phyloP scores from a whole-genome alignment of 2,329 filamentous ascomycete species.

The Fusarium nematophilum region DNA sequence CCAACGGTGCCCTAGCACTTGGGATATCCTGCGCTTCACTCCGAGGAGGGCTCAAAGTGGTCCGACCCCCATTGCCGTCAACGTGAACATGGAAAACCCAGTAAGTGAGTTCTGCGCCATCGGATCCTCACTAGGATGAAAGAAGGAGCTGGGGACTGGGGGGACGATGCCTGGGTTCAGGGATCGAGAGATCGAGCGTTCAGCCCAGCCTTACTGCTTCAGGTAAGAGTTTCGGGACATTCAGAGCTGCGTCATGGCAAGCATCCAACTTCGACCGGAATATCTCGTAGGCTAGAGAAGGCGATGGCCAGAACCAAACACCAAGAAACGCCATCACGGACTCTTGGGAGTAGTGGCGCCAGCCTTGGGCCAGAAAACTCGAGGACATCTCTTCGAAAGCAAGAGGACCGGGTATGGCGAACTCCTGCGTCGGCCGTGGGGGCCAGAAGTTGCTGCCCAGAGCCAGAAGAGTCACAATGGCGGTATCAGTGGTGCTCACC shows the following conservation, averaged over 20 bases:
- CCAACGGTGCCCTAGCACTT: slow-evolving; percentile 14
- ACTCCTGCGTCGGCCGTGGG: slow-evolving; percentile 34
- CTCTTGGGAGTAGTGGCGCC: slow-evolving; percentile 19
- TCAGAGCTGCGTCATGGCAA: slow-evolving; percentile 32
- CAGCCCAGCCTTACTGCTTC: slow-evolving; percentile 21
- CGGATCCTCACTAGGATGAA: slow-evolving; percentile 28
- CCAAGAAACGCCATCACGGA: slow-evolving; percentile 20
- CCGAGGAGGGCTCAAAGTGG: slow-evolving; percentile 20
- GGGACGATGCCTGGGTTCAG: slow-evolving; percentile 18
- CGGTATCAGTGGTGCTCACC: slow-evolving; percentile 39
- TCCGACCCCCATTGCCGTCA: slow-evolving; percentile 15
- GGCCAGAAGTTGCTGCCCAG: slow-evolving; percentile 33
- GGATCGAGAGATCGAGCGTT: slow-evolving; percentile 20
- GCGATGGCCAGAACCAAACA: slow-evolving; percentile 18
- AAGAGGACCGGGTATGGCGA: slow-evolving; percentile 25
- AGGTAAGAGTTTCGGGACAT: slow-evolving; percentile 25
- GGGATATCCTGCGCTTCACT: slow-evolving; percentile 16
- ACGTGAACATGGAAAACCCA: slow-evolving; percentile 20
- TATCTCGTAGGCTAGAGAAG: slow-evolving; percentile 24
- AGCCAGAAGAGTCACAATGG: slow-evolving; percentile 42
- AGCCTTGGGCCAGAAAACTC: slow-evolving; percentile 15
- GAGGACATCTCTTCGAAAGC: slow-evolving; percentile 28
- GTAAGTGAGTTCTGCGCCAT: slow-evolving; percentile 25
- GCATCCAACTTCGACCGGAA: slow-evolving; percentile 6
- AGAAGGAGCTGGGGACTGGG: slow-evolving; percentile 24